phyloP scores from a whole-genome alignment of 2,329 filamentous ascomycete genomes.

The Venturia nashicola region DNA sequence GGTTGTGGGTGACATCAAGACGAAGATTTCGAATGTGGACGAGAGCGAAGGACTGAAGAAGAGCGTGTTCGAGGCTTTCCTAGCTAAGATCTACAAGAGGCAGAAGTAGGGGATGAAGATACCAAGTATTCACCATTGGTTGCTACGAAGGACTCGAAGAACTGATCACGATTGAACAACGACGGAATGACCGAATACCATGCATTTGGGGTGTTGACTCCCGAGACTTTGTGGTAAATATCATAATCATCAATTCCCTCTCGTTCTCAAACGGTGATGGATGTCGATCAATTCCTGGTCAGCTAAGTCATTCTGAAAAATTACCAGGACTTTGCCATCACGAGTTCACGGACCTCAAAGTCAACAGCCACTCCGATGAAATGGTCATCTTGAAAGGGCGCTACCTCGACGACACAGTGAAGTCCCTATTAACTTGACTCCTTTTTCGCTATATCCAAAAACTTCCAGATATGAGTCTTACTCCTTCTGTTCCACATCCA shows the following conservation, averaged over 20 bases:
- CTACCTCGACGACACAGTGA: no score
- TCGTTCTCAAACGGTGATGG: no score
- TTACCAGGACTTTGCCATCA: no score
- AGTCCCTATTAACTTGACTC: no score
- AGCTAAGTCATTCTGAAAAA: no score
- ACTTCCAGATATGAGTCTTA: no score
- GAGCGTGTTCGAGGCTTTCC: constrained; percentile 76
- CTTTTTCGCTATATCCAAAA: no score
- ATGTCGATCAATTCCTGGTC: no score
- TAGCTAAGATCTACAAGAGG: constrained; percentile 96
- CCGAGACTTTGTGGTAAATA: neutral
- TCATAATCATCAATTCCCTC: neutral
- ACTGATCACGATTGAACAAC: neutral
- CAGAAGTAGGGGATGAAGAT: constrained; percentile 51
- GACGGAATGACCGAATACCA: neutral
- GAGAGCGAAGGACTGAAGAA: constrained; percentile 84
- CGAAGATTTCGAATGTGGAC: constrained; percentile 67
- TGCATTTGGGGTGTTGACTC: neutral
- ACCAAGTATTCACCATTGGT: neutral
- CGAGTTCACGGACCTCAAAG: no score
- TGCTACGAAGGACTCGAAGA: neutral
- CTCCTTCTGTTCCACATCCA: no score
- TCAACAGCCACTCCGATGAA: no score
- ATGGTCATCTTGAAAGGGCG: no score
- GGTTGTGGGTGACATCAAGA: constrained; percentile 62